These are phyloP conservation scores for Lasiosphaeris hirsuta DNA, from an alignment of 495 filamentous ascomycete genomes.

Conservation along the genomic window DNA sequence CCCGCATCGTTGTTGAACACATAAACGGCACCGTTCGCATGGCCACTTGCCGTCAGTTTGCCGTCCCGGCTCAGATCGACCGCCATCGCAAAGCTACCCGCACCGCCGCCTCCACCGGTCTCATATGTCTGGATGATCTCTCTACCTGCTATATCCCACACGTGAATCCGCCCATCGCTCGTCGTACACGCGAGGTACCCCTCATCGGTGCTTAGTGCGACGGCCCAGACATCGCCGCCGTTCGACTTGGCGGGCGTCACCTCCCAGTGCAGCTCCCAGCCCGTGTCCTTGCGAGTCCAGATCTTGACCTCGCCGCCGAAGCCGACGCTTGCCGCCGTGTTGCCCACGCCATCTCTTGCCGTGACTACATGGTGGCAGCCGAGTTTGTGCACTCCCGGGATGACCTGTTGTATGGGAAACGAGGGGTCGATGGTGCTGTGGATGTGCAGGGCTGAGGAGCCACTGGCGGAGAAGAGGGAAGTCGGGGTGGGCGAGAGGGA, in stretches of 20 bases:
- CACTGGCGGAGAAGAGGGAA: constrained; percentile 76
- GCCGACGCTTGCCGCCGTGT: constrained; percentile 72
- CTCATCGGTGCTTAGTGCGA: constrained; percentile 79
- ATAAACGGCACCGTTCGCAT: constrained; percentile 90
- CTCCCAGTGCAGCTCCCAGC: constrained; percentile 44
- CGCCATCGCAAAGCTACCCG: constrained; percentile 70
- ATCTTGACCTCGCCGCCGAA: constrained; percentile 83
- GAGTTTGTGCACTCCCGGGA: constrained; percentile 71
- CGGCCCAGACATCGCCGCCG: constrained; percentile 75
- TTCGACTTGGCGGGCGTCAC: constrained; percentile 38
- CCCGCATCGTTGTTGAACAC: constrained; percentile 90
- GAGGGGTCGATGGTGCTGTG: constrained; percentile 66
- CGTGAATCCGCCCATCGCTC: constrained; percentile 78
- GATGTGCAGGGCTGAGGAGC: constrained; percentile 73
- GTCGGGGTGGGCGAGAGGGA: constrained; percentile 76
- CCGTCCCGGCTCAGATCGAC: constrained; percentile 79
- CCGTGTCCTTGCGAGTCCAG: constrained; percentile 57
- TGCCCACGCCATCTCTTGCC: constrained; percentile 56
- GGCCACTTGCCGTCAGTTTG: constrained; percentile 81
- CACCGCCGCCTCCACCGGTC: constrained; percentile 67
- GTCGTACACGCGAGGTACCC: constrained; percentile 77
- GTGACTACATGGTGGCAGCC: constrained; percentile 86
- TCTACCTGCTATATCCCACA: constrained; percentile 66
- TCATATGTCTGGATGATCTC: constrained; percentile 70
- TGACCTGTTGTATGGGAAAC: constrained; percentile 72